A percentile compares a stretch with the other conserved stretches of the same genome.
phyloP scores from a whole-genome alignment of 805 yeast genomes.

The Yamadazyma insecticola region DNA sequence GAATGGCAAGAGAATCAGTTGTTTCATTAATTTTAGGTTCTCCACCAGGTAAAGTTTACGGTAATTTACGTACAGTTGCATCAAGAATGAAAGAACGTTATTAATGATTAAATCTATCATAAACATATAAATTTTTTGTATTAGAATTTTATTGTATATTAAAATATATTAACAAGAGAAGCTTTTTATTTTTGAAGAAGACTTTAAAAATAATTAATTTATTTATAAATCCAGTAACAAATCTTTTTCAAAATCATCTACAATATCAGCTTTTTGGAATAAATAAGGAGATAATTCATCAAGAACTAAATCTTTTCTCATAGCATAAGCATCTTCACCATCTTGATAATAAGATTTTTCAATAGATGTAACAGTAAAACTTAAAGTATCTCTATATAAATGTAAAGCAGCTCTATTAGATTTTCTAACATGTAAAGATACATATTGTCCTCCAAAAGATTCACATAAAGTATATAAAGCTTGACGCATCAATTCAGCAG shows the following conservation, averaged over 20 bases:
- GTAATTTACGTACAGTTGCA: constrained; percentile 94
- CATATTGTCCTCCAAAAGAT: constrained; percentile 74
- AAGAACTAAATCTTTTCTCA: constrained; percentile 66
- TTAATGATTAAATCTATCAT: constrained; percentile 25
- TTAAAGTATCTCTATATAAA: constrained; percentile 78
- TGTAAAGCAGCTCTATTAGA: constrained; percentile 93
- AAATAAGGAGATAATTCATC: constrained; percentile 59
- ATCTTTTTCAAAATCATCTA: constrained; percentile 50
- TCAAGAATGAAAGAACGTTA: constrained; percentile 96
- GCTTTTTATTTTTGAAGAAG: neutral
- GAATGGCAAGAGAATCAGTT: constrained; percentile 98
- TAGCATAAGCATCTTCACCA: constrained; percentile 96
- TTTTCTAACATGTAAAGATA: constrained; percentile 88
- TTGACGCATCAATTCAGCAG: constrained; percentile 87
- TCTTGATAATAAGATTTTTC: constrained; percentile 93
- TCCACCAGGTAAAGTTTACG: constrained; percentile 98
- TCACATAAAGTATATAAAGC: constrained; percentile 76
- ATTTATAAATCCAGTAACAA: constrained; percentile 21
- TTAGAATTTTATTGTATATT: constrained; percentile 6
- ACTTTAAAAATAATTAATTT: no score
- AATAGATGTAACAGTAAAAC: constrained; percentile 75
- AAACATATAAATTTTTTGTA: constrained; percentile 3
- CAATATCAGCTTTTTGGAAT: constrained; percentile 45
- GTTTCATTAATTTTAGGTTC: constrained; percentile 93
- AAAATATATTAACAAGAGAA: neutral